Base-by-base conservation (phyloP, 805 yeast species). In the Suhomyces xylopsoci region DNA sequence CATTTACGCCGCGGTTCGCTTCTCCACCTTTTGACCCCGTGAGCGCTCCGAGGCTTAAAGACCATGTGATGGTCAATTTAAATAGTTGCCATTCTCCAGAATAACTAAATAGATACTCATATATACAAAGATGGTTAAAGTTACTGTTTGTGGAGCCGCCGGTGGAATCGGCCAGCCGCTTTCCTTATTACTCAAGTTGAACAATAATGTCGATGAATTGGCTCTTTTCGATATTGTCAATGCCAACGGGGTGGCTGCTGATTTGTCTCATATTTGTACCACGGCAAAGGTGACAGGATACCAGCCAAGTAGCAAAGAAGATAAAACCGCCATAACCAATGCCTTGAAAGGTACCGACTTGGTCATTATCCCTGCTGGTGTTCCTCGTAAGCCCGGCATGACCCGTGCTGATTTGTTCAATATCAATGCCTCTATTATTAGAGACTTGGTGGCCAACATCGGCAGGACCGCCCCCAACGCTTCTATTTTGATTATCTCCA, bases 81-180 rank as follows among this genome's bases (percentile, higher is more conserved):
- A 38, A 38, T 38, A 43, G 19, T 10, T 9, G 46, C 14, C 14
- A 5, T 10, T 24, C 32, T 24, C 46, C 32, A 26, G 17, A 26
- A 26, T 24, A 7, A 42, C 19, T 36, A 14, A 5, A 30, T 36
- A 45, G 41, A 28, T 45, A 26, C 28, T 40, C 6, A 12, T 34
- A 17, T 34, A 15, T 30, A n/a, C 22, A 10, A 24, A 8, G 15
- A 73, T 70, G 72, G 76, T 73, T 46, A 76, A 76, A 66, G 80
- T 76, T 53, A 76, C 80, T 38, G 79, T 76, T 49, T 75, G 78
- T 57, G 80, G 80, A 43, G 80, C 79, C 44, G 80, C 80, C 49
- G 80, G 80, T 51, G 80, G 80, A 46, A 76, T 76, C 55, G 80
- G 80, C 49, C 80, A 76, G 60, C 80, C 80, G 19, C 69, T 76